A percentile compares a stretch with the other conserved stretches of the same genome.
Conservation (phyloP, 306 rosid species). For the Pueraria montana region DNA sequence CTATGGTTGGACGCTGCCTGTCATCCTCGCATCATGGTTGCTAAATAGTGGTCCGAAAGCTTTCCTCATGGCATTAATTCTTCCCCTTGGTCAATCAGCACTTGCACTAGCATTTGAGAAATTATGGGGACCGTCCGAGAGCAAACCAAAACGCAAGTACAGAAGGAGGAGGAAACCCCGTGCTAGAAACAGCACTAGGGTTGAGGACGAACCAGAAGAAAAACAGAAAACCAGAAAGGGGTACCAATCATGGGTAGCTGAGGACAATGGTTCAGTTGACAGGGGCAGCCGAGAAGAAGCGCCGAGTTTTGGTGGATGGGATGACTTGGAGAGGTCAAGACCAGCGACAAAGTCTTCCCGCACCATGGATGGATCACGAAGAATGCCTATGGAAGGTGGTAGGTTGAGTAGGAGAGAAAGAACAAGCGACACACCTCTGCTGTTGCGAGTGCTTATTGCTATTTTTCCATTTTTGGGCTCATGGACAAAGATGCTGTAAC, state of each 20-base stretch:
- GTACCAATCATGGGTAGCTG: slow-evolving; percentile 85
- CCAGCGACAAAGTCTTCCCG: slow-evolving; percentile 51
- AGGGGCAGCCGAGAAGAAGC: slow-evolving; percentile 49
- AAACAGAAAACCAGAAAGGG: slow-evolving; percentile 51
- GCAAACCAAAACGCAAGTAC: slow-evolving; percentile 67
- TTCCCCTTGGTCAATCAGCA: slow-evolving; percentile 87
- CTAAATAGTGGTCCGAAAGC: slow-evolving; percentile 83
- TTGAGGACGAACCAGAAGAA: slow-evolving; percentile 59
- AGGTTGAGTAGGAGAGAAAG: slow-evolving; percentile 77
- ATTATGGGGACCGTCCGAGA: slow-evolving; percentile 67
- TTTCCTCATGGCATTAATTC: slow-evolving; percentile 90
- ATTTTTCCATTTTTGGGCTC: slow-evolving; percentile 90
- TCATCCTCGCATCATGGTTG: slow-evolving; percentile 68
- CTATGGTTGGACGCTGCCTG: slow-evolving; percentile 88
- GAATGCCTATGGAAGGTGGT: slow-evolving; percentile 53
- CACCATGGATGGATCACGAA: slow-evolving; percentile 47
- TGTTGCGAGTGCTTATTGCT: slow-evolving; percentile 86
- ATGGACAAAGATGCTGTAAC: slow-evolving; percentile 88
- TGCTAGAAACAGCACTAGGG: slow-evolving; percentile 24
- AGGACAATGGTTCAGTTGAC: slow-evolving; percentile 56
- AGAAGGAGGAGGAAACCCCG: slow-evolving; percentile 65
- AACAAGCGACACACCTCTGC: slow-evolving; percentile 76
- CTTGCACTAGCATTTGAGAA: slow-evolving; percentile 81
- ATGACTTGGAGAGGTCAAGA: slow-evolving; percentile 75
- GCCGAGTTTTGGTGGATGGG: slow-evolving; percentile 87